These are phyloP conservation scores for Ophiosphaerella korrae DNA, from an alignment of 2,329 filamentous ascomycete genomes.

Conservation along the genomic window DNA sequence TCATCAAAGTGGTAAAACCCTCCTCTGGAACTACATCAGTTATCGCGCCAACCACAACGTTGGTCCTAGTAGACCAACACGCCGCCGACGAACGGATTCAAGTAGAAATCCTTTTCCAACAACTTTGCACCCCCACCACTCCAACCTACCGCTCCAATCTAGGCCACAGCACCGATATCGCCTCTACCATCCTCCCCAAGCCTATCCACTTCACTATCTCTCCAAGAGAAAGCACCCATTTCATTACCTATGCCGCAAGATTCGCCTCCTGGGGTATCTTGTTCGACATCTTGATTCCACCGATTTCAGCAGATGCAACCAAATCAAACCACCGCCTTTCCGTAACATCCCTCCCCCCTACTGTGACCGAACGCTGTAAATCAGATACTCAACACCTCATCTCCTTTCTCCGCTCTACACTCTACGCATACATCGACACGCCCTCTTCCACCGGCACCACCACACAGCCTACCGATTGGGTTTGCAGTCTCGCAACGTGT, in stretches of 20 bases:
- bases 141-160: constrained; percentile 38
- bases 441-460: not conserved
- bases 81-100: constrained; percentile 88
- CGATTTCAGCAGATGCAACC: not conserved
- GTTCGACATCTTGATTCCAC: constrained; percentile 57
- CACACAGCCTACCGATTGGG: constrained; percentile 54
- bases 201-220: constrained; percentile 70
- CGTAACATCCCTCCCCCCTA: constrained; percentile 68
- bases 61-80: constrained; percentile 89
- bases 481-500: constrained; percentile 68
- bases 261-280: constrained; percentile 78
- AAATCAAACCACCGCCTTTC: constrained; percentile 43
- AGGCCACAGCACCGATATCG: constrained; percentile 36
- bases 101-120: constrained; percentile 72
- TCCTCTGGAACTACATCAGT: not conserved
- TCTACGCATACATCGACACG: constrained; percentile 62
- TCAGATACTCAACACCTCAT: constrained; percentile 73
- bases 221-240: constrained; percentile 62
- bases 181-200: constrained; percentile 48
- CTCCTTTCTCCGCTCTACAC: constrained; percentile 74
- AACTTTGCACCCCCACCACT: constrained; percentile 53
- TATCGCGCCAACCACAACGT: constrained; percentile 38
- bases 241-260: constrained; percentile 59
- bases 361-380: constrained; percentile 77
- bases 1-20: constrained; percentile 62